Conservation (phyloP, 176 grass and related monocot genomes). For the Saccharum officinarum region DNA sequence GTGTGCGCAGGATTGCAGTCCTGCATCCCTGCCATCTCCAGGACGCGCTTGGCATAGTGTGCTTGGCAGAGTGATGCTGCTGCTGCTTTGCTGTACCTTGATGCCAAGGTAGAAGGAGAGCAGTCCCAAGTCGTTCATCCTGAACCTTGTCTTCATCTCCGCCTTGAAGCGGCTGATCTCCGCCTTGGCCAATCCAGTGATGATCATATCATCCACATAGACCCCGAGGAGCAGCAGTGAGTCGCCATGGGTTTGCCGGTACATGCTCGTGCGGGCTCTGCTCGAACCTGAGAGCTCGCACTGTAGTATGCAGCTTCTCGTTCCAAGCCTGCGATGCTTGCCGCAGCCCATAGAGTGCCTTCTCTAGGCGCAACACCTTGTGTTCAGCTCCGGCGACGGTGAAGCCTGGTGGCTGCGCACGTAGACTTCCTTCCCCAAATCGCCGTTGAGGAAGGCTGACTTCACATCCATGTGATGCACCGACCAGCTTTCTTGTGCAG, state of each 20-base stretch:
- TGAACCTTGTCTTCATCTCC: neutral
- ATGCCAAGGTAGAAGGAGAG: neutral
- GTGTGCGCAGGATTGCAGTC: too few species aligned
- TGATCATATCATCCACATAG: neutral
- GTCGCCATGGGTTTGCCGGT: neutral
- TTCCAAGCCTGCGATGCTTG: neutral
- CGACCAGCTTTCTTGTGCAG: neutral
- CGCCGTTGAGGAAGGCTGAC: neutral
- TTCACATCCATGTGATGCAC: neutral
- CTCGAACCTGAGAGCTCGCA: neutral
- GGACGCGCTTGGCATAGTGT: too few species aligned
- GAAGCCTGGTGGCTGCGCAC: neutral
- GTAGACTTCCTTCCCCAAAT: neutral
- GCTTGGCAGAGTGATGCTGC: too few species aligned
- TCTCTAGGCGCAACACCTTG: too few species aligned
- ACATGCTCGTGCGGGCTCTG: neutral
- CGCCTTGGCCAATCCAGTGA: neutral
- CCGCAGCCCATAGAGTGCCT: too few species aligned
- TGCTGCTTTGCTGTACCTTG: neutral
- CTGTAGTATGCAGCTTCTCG: neutral
- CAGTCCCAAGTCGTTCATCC: too few species aligned
- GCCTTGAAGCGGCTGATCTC: neutral
- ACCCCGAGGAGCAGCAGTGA: neutral
- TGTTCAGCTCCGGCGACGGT: too few species aligned
- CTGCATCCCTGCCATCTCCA: too few species aligned